Conservation (phyloP, 345 rosid genomes). For the Acer saccharum region DNA sequence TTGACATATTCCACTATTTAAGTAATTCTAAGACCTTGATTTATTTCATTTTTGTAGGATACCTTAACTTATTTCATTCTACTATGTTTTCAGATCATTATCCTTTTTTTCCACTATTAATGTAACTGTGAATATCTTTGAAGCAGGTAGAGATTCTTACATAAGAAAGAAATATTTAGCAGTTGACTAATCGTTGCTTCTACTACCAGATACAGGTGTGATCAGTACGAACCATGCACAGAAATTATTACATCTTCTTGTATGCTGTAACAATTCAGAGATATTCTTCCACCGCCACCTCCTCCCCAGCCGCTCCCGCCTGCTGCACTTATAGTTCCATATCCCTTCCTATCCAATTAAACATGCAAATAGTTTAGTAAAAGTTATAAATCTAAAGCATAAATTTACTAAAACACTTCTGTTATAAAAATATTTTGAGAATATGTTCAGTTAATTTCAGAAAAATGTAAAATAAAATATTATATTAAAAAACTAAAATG, state of each 20-base stretch:
- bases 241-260: conserved; percentile 86
- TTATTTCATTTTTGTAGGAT: conserved; percentile 1
- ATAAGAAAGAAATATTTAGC: conserved; percentile 31
- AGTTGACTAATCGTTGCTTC: conserved; percentile 26
- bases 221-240: conserved; percentile 80
- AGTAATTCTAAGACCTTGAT: conserved; percentile 1
- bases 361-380: conserved; percentile 17
- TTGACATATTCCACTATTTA: background rate
- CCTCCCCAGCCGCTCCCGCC: conserved; percentile 98
- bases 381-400: conserved; percentile 7
- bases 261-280: conserved; percentile 93
- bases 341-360: conserved; percentile 77
- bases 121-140: background rate
- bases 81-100: background rate
- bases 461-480: conserved; percentile 5
- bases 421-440: background rate
- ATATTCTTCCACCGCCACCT: conserved; percentile 98
- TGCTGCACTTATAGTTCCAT: conserved; percentile 77
- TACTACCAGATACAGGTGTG: conserved; percentile 30
- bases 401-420: conserved; percentile 12
- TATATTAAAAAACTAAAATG: background rate
- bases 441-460: background rate
- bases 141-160: conserved; percentile 24
- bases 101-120: background rate
- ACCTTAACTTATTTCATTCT: background rate